Conservation (phyloP, 2,329 filamentous ascomycete genomes). For the Phialophora verrucosa region DNA sequence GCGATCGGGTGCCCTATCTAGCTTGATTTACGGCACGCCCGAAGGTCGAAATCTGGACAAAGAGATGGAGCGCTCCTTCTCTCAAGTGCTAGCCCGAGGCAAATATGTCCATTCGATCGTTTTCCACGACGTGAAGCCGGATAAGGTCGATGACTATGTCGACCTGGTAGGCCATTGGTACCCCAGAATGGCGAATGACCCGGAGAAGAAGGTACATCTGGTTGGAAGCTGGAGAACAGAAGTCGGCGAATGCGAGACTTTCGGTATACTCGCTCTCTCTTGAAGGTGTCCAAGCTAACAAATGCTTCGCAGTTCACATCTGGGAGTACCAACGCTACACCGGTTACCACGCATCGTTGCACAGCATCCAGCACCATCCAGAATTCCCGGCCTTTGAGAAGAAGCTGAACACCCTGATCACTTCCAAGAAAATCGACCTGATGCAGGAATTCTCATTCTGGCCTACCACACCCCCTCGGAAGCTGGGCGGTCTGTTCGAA, state of each 20-base stretch:
- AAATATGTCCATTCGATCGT: conserved; percentile 99
- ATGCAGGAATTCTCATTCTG: conserved; percentile 99
- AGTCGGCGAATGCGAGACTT: conserved; percentile 95
- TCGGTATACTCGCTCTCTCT: conserved; percentile 66
- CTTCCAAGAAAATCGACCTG: conserved; percentile 81
- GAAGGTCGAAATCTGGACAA: conserved; percentile 93
- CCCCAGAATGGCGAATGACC: conserved; percentile 79
- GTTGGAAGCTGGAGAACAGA: conserved; percentile 99
- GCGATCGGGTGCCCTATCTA: conserved; percentile 77
- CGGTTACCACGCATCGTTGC: conserved; percentile 89
- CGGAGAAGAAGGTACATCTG: conserved; percentile 91
- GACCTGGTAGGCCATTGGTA: conserved; percentile 91
- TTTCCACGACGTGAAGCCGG: conserved; percentile 92
- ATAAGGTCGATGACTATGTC: conserved; percentile 94
- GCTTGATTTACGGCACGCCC: conserved; percentile 94
- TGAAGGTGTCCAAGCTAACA: conserved; percentile 42
- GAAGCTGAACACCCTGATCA: conserved; percentile 85
- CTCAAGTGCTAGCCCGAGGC: conserved; percentile 88
- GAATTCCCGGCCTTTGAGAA: conserved; percentile 83
- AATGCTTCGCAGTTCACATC: conserved; percentile 79
- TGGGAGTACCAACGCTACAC: conserved; percentile 99
- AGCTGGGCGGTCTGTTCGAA: conserved; percentile 92
- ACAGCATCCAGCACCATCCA: conserved; percentile 81
- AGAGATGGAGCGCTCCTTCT: conserved; percentile 95
- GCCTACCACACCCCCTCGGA: conserved; percentile 89